Evolutionary conservation across 768 basidiomycete species (phyloP).

Genomic region (Collybia nuda): DNA sequence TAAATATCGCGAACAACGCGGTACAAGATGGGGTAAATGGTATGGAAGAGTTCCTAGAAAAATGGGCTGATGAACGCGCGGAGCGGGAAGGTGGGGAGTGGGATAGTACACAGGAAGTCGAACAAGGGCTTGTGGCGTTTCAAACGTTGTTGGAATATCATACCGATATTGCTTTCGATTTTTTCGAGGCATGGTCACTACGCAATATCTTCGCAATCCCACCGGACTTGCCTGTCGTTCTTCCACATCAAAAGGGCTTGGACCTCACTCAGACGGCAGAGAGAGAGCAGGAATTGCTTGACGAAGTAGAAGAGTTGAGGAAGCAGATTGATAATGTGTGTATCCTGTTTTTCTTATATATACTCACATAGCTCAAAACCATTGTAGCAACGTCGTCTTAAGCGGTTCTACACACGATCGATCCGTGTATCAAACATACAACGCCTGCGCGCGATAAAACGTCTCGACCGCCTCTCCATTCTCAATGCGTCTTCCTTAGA

Average conservation of each 20-base stretch:
- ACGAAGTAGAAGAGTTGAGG: constrained; percentile 68
- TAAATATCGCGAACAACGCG: constrained; percentile 79
- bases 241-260: constrained; percentile 74
- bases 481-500: constrained; percentile 40
- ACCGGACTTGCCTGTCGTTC: constrained; percentile 64
- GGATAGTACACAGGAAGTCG: constrained; percentile 68
- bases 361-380: background rate
- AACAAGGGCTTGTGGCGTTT: constrained; percentile 81
- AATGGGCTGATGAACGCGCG: constrained; percentile 70
- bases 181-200: constrained; percentile 87
- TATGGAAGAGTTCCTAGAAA: constrained; percentile 74
- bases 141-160: constrained; percentile 88
- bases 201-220: constrained; percentile 85
- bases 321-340: constrained; percentile 69
- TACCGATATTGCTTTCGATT: constrained; percentile 88
- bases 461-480: constrained; percentile 40
- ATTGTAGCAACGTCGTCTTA: constrained; percentile 64
- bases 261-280: constrained; percentile 63
- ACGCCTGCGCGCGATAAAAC: constrained; percentile 44
- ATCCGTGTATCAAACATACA: constrained; percentile 45
- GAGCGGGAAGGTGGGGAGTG: constrained; percentile 42
- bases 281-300: constrained; percentile 58
- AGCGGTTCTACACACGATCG: constrained; percentile 54
- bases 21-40: constrained; percentile 78
- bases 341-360: constrained; percentile 9